Conservation (phyloP, 371 early-diverging fungal genomes). For the Mucor saturninus region DNA sequence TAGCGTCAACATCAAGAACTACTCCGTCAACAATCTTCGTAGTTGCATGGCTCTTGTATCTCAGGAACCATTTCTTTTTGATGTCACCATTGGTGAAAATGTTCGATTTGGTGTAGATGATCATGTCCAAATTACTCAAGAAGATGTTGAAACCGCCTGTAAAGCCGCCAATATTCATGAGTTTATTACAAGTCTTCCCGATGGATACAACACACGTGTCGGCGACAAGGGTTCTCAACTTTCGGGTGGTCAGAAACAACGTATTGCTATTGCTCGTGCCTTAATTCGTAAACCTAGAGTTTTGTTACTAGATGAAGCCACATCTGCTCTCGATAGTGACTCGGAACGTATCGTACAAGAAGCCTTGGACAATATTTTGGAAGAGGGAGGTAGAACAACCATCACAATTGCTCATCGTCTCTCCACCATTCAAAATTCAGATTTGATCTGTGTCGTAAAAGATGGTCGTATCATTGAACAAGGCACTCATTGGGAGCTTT, state of each 20-base stretch:
- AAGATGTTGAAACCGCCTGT: constrained; percentile 67
- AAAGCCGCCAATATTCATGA: constrained; percentile 78
- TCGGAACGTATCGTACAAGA: constrained; percentile 90
- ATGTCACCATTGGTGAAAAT: constrained; percentile 79
- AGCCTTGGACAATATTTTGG: constrained; percentile 77
- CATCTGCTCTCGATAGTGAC: constrained; percentile 89
- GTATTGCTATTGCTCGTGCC: constrained; percentile 75
- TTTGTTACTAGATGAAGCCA: constrained; percentile 95
- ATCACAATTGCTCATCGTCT: constrained; percentile 77
- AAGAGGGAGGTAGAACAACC: constrained; percentile 65
- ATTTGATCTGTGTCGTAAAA: constrained; percentile 75
- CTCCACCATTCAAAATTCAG: constrained; percentile 78
- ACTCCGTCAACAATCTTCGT: constrained; percentile 67
- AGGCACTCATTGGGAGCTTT: constrained; percentile 80
- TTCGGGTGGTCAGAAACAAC: constrained; percentile 77
- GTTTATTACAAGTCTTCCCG: constrained; percentile 68
- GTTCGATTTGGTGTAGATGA: constrained; percentile 70
- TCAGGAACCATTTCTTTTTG: constrained; percentile 88
- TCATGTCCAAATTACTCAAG: constrained; percentile 43
- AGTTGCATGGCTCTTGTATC: constrained; percentile 79
- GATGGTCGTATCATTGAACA: constrained; percentile 79
- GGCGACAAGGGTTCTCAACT: constrained; percentile 78
- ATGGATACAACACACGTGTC: constrained; percentile 81
- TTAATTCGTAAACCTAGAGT: constrained; percentile 84
- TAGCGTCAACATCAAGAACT: constrained; percentile 63